phyloP scores from a whole-genome alignment of 2,329 filamentous ascomycete genomes.

The Nannizzia gypsea region DNA sequence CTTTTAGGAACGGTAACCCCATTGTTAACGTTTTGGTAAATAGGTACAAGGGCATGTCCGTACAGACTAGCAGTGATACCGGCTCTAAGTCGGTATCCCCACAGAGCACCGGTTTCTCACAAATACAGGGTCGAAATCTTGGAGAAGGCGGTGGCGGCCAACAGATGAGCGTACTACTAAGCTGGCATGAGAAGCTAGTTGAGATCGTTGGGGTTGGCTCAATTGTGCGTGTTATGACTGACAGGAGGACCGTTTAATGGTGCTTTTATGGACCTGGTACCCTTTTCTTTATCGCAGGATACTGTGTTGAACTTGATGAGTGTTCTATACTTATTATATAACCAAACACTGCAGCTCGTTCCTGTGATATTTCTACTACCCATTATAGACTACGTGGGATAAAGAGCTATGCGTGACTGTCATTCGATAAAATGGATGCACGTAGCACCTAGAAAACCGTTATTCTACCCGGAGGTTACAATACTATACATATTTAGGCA shows the following conservation, averaged over 20 bases:
- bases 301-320: neutral
- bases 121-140: constrained; percentile 50
- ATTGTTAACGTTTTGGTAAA: neutral
- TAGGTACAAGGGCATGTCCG: constrained; percentile 84
- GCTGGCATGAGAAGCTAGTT: constrained; percentile 98
- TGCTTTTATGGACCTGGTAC: neutral
- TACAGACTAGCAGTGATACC: constrained; percentile 25
- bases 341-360: neutral
- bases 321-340: neutral
- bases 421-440: neutral
- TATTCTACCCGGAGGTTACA: neutral
- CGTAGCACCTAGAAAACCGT: neutral
- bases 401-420: neutral
- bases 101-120: constrained; percentile 79
- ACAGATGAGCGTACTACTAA: constrained; percentile 90
- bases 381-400: neutral
- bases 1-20: neutral
- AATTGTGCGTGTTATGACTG: constrained; percentile 90
- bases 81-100: constrained; percentile 48
- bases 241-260: constrained; percentile 73
- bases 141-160: constrained; percentile 62
- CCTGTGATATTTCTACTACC: neutral
- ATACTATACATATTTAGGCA: neutral
- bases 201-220: constrained; percentile 86
- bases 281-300: neutral